Conservation (phyloP, 768 basidiomycete genomes). For the Pulveroboletus ravenelii region DNA sequence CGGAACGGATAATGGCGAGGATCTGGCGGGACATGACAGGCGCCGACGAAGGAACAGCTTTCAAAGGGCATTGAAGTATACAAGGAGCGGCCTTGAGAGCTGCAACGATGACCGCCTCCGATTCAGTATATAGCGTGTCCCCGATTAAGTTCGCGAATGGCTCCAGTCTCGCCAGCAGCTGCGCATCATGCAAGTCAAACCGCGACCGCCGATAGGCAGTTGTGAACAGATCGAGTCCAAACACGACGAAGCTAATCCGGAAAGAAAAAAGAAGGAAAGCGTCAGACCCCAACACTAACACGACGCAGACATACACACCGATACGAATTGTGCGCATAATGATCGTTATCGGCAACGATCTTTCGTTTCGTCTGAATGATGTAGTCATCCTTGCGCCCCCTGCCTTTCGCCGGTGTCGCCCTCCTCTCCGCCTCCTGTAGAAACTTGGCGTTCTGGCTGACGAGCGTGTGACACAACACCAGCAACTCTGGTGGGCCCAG, state of each 20-base stretch:
- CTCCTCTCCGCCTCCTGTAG: slow-evolving; percentile 53
- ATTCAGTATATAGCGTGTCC: slow-evolving; percentile 85
- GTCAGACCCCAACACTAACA: neutral
- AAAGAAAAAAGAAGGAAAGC: no score
- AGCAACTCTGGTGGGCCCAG: slow-evolving; percentile 68
- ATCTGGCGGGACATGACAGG: slow-evolving; percentile 83
- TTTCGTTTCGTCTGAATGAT: slow-evolving; percentile 79
- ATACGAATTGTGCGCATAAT: slow-evolving; percentile 84
- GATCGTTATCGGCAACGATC: slow-evolving; percentile 47
- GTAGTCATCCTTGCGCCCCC: slow-evolving; percentile 44
- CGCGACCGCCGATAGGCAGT: slow-evolving; percentile 81
- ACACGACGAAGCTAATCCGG: slow-evolving; percentile 67
- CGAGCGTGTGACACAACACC: slow-evolving; percentile 80
- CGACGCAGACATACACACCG: slow-evolving; percentile 44
- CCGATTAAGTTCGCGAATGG: slow-evolving; percentile 84
- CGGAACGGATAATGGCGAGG: slow-evolving; percentile 73
- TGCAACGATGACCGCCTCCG: slow-evolving; percentile 65
- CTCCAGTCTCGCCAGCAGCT: slow-evolving; percentile 78
- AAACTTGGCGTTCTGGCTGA: slow-evolving; percentile 88
- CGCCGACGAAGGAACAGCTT: slow-evolving; percentile 65
- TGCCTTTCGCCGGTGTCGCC: slow-evolving; percentile 30
- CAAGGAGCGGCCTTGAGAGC: slow-evolving; percentile 77
- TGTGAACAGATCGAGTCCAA: slow-evolving; percentile 88
- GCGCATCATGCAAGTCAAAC: slow-evolving; percentile 75
- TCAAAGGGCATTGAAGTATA: slow-evolving; percentile 80